Evolutionary conservation across 1,284 basidiomycete species (phyloP).

Genomic region (Vanrija sp.): DNA sequence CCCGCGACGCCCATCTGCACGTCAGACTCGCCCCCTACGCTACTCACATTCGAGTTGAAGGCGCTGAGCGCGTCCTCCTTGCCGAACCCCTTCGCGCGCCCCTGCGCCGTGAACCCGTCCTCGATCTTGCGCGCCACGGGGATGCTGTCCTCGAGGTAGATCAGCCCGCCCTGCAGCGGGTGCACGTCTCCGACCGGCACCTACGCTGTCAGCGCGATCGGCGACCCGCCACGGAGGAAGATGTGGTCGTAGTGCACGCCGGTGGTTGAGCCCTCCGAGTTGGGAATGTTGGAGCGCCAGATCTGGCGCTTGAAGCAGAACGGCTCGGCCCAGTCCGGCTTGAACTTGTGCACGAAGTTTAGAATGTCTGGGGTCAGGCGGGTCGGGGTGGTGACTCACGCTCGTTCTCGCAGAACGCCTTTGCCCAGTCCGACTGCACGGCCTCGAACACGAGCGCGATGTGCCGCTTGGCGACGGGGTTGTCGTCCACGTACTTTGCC

Average conservation of each 20-base stretch:
- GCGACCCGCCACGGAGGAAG: conserved; percentile 23
- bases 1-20: conserved; percentile 3
- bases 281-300: conserved; percentile 18
- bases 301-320: conserved; percentile 18
- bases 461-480: background rate
- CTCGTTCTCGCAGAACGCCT: conserved; percentile 9
- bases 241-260: conserved; percentile 24
- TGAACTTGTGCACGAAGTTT: conserved; percentile 8
- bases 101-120: conserved; percentile 14
- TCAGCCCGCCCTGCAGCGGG: conserved; percentile 22
- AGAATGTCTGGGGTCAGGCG: conserved; percentile 8
- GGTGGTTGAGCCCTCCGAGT: conserved; percentile 10
- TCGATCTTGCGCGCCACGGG: conserved; percentile 17
- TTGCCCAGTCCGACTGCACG: background rate
- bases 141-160: conserved; percentile 24
- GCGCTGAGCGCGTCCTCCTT: conserved; percentile 17
- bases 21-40: background rate
- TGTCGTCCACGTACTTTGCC: background rate
- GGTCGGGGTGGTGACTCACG: background rate
- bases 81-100: conserved; percentile 1
- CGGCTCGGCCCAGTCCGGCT: conserved; percentile 12
- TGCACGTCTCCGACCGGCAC: conserved; percentile 25
- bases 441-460: conserved; percentile 4
- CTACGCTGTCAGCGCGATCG: conserved; percentile 28
- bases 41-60: conserved; percentile 24